phyloP scores from a whole-genome alignment of 2,329 filamentous ascomycete genomes.

The Diaporthe humulicola region DNA sequence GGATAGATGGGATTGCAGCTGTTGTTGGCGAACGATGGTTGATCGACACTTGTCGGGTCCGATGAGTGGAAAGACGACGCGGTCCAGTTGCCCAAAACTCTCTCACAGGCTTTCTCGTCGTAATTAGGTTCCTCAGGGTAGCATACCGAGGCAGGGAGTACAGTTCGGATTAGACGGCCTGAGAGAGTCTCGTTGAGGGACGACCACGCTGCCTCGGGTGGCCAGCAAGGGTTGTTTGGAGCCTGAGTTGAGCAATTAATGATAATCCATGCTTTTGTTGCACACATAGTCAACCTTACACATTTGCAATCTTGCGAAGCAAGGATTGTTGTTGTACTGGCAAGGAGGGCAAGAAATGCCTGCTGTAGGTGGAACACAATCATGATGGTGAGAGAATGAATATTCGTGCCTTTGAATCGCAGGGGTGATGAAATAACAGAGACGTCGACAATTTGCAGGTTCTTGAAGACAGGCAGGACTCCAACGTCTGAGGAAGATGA shows the following conservation, averaged over 20 bases:
- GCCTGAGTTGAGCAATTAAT: background rate
- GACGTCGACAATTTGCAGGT: background rate
- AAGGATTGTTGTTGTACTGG: background rate
- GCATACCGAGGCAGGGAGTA: background rate
- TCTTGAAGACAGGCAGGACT: too few relatives aligned
- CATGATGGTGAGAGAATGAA: background rate
- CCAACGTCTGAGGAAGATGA: background rate
- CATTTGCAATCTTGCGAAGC: background rate
- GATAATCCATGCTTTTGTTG: background rate
- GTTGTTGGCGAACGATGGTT: background rate
- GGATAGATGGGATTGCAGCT: constrained; percentile 1
- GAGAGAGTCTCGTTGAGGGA: background rate
- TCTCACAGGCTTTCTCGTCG: background rate
- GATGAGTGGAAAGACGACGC: background rate
- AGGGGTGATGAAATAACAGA: background rate
- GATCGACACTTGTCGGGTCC: background rate
- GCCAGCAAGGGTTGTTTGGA: background rate
- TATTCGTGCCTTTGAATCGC: background rate
- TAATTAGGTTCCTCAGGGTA: background rate
- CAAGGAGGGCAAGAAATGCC: background rate
- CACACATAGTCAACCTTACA: background rate
- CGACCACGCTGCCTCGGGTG: background rate
- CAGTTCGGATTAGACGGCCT: background rate
- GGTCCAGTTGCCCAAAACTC: background rate
- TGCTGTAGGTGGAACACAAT: too few relatives aligned